A percentile compares a stretch with the other conserved stretches of the same genome.
These are phyloP conservation scores for Monosporascus cannonballus DNA, from an alignment of 2,329 filamentous ascomycete species.

Conservation along the genomic window DNA sequence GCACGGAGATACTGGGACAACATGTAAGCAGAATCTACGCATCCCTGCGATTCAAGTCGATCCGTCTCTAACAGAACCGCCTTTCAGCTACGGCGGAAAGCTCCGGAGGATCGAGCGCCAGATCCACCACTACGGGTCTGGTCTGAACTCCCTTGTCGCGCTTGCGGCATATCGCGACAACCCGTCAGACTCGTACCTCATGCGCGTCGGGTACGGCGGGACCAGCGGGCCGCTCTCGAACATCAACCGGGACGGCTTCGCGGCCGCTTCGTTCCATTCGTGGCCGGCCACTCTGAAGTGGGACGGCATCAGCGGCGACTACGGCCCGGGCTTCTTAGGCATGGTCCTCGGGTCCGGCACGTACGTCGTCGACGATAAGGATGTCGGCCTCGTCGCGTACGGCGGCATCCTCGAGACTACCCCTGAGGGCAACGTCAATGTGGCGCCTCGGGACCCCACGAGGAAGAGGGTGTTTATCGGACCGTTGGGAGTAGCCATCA, in stretches of 20 bases:
- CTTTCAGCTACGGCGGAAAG: slow-evolving; percentile 34
- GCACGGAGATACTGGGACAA: slow-evolving; percentile 57
- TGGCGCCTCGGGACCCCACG: slow-evolving; percentile 39
- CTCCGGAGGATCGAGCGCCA: slow-evolving; percentile 39
- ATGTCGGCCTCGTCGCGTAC: slow-evolving; percentile 42
- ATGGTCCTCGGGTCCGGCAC: slow-evolving; percentile 42
- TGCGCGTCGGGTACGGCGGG: slow-evolving; percentile 50
- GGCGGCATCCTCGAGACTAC: slow-evolving; percentile 34
- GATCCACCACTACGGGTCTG: slow-evolving; percentile 57
- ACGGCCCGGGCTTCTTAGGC: slow-evolving; percentile 49
- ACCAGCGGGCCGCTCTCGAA: slow-evolving; percentile 47
- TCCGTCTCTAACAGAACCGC: not conserved
- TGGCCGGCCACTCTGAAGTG: slow-evolving; percentile 49
- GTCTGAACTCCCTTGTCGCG: slow-evolving; percentile 49
- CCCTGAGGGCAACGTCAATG: slow-evolving; percentile 20
- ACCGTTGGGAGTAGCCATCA: slow-evolving; percentile 34
- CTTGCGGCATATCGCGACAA: slow-evolving; percentile 44
- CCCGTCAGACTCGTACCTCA: slow-evolving; percentile 40
- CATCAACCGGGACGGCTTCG: slow-evolving; percentile 49
- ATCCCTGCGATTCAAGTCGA: not conserved
- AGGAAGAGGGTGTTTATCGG: slow-evolving; percentile 43
- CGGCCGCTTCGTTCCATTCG: slow-evolving; percentile 49
- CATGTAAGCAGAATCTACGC: slow-evolving; percentile 28
- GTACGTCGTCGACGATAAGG: slow-evolving; percentile 40
- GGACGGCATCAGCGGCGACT: slow-evolving; percentile 53